Evolutionary conservation across 805 yeast genomes (phyloP), one percentile per base, ranked within the genome.

Genomic region (Candida tammaniensis): DNA sequence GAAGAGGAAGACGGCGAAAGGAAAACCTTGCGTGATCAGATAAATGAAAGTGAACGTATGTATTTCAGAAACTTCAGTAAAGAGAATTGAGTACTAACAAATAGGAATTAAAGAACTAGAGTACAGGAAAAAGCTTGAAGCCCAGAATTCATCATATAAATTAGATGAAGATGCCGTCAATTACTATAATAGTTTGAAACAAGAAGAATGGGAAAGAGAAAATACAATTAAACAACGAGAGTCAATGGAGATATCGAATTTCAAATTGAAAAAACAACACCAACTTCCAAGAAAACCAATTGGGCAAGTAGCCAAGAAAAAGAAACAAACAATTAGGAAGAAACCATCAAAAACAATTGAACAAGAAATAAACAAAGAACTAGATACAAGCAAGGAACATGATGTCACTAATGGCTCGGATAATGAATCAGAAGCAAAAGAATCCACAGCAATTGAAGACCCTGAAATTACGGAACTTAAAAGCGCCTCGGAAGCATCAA

Each of bases 1-100:
- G 41, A 46, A 14, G 45, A 47, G 11, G 49, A 45, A 10, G 46
- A 41, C 13, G 40, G 44, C 6, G 57, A 54, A 28, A 48, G 75
- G 16, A 67, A 66, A 46, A 55, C 72, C 3, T 47, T 71, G 10
- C 58, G 56, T 11, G 68, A 69, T 15, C 77, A 71, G 46, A 44
- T 70, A 17, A 51, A 55, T 21, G 71, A 64, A 30, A 56, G 62
- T 32, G 54, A 63, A 51, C 61, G 68, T 60, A 52, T 33, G 67
- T 58, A 12, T 13, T 10, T 9, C 7, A 7, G 15, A 9, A 10
- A n/a, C 10, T 26, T 17, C 11, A 4, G 7, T 17, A 24, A 10
- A 5, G 8, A 17, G 14, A n/a, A 15, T 2, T 18, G 3, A 19
- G 10, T 38, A 41, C 57, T 50, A 47, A 49, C 52, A 14, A 14